These are phyloP conservation scores for Aspergillus caelatus DNA, from an alignment of 2,329 filamentous ascomycete genomes.

Conservation along the genomic window DNA sequence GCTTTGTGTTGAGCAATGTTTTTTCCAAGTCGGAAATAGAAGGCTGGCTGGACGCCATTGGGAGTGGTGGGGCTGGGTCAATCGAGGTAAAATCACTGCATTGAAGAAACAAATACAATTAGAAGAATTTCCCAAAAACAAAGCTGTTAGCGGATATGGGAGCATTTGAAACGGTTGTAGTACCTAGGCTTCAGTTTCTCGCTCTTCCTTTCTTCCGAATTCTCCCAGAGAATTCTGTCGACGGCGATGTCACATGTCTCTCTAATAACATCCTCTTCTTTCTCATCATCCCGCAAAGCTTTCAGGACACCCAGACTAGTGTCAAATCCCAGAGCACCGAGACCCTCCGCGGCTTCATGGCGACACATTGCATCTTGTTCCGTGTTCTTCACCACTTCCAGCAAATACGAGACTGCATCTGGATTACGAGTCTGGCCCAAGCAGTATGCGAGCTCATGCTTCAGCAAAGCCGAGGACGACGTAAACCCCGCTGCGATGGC, in stretches of 20 bases:
- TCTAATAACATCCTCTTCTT: slow-evolving; percentile 77
- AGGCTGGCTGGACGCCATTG: slow-evolving; percentile 62
- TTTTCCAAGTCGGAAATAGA: slow-evolving; percentile 75
- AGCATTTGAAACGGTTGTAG: background rate
- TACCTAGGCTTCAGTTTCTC: slow-evolving; percentile 85
- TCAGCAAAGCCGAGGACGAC: slow-evolving; percentile 85
- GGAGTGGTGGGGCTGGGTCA: slow-evolving; percentile 88
- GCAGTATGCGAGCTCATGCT: slow-evolving; percentile 97
- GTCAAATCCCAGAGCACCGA: slow-evolving; percentile 80
- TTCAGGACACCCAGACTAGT: slow-evolving; percentile 74
- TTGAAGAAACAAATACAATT: slow-evolving; percentile 32
- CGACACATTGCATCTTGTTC: slow-evolving; percentile 93
- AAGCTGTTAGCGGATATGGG: slow-evolving; percentile 9
- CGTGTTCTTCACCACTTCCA: slow-evolving; percentile 72
- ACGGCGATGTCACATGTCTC: slow-evolving; percentile 98
- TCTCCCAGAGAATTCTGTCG: slow-evolving; percentile 91
- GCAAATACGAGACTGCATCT: slow-evolving; percentile 72
- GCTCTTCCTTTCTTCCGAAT: slow-evolving; percentile 67
- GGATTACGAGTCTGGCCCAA: slow-evolving; percentile 85
- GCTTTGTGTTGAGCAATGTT: slow-evolving; percentile 74
- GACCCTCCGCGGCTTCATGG: slow-evolving; percentile 93
- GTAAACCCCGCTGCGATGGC: slow-evolving; percentile 87
- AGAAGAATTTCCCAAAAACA: slow-evolving; percentile 14
- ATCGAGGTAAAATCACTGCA: slow-evolving; percentile 90
- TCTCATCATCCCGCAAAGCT: slow-evolving; percentile 71